Evolutionary conservation across 495 filamentous ascomycete genomes (phyloP), one percentile per base, ranked within the genome.

Genomic region (Collariella sp.): DNA sequence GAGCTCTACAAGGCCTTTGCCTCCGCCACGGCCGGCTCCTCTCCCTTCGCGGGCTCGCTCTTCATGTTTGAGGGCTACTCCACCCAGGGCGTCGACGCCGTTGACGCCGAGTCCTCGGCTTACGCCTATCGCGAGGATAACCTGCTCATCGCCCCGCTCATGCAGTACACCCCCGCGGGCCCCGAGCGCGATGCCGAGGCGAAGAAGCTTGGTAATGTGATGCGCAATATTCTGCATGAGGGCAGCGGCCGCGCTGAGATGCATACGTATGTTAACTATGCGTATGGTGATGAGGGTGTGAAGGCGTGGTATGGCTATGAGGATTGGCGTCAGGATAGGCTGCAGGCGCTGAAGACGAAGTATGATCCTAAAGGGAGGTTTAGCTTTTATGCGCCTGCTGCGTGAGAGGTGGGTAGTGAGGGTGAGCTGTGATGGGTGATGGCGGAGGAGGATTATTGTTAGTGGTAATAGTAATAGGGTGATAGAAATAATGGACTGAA

Each of bases 251-350:
- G 55, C 11, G 31, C 55, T 4, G 57, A 76, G 29, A 44, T 77
- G 48, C 64, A 72, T 29, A 62, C 74, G 0, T 84, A 84, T 52
- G 74, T 83, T 41, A 85, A 84, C 59, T 84, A 85, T 64, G 82
- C 81, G 0, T 70, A 72, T 46, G 80, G 81, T 2, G 63, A 75
- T 29, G 81, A 85, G 68, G 62, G 59, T 0, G 26, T 50, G 7
- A 23, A 73, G 63, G 58, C 68, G 26, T 61, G 66, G 64, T 84
- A 84, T 50, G 80, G 81, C 0, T 59, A 63, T 46, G 79, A 80
- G 46, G n/a, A 50, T 15, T 81, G 78, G 76, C 64, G 78, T 1
- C 65, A 67, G 59, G 49, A 67, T 7, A 59, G 61, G 5, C 62
- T 85, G 47, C 50, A 51, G 33, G 59, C 44, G 7, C 52, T 83